These are phyloP conservation scores for Fragaria nilgerrensis DNA, from an alignment of 306 rosid genomes.

Conservation along the genomic window DNA sequence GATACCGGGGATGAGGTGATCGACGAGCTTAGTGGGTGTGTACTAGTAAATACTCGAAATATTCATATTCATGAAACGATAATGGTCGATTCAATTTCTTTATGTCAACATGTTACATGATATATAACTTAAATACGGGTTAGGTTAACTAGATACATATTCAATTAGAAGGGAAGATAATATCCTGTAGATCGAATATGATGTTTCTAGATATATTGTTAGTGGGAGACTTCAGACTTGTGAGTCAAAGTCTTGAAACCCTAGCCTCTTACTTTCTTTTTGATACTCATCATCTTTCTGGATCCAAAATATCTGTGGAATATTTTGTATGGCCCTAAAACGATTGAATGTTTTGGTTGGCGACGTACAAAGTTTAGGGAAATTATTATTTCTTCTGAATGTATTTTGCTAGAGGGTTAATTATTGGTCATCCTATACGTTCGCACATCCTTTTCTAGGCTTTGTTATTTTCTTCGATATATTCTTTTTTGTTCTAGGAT, in stretches of 20 bases:
- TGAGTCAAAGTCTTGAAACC: neutral
- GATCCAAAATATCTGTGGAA: neutral
- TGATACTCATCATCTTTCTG: neutral
- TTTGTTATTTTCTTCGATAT: too few relatives aligned
- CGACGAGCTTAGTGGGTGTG: neutral
- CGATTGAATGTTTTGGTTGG: neutral
- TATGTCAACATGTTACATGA: neutral
- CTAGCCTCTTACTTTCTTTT: neutral
- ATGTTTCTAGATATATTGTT: neutral
- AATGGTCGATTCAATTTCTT: neutral
- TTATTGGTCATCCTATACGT: too few relatives aligned
- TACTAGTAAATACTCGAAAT: neutral
- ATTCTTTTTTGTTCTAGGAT: too few relatives aligned
- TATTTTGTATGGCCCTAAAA: neutral
- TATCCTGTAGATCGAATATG: neutral
- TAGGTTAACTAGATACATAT: neutral
- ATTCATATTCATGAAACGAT: neutral
- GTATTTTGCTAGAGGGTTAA: too few relatives aligned
- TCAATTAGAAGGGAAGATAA: neutral
- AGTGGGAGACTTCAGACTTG: neutral
- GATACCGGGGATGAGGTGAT: neutral
- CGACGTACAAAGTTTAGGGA: too few relatives aligned
- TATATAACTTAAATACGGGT: neutral
- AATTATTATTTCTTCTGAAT: too few relatives aligned
- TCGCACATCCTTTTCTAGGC: too few relatives aligned